phyloP scores from a whole-genome alignment of 2,329 filamentous ascomycete genomes.

The Sclerotinia spermophila region DNA sequence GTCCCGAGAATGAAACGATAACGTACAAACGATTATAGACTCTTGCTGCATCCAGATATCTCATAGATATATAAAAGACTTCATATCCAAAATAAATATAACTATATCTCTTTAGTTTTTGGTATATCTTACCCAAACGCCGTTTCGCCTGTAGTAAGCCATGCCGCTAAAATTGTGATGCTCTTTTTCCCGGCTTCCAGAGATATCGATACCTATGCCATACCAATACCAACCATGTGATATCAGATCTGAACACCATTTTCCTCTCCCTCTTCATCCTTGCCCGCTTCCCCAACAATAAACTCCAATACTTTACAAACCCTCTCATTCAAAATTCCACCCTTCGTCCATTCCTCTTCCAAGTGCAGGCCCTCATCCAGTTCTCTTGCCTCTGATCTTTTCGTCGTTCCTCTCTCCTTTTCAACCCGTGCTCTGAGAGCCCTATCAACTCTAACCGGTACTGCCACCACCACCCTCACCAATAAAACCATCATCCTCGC shows the following conservation, averaged over 20 bases:
- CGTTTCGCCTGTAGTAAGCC: not conserved
- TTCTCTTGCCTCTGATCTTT: slow-evolving; percentile 38
- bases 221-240: not conserved
- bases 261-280: slow-evolving; percentile 38
- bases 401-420: slow-evolving; percentile 39
- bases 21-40: not conserved
- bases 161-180: not conserved
- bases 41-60: not conserved
- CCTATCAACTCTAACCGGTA: slow-evolving; percentile 42
- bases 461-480: slow-evolving; percentile 40
- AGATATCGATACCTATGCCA: not conserved
- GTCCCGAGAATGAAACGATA: not conserved
- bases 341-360: slow-evolving; percentile 32
- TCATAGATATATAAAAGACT: not conserved
- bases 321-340: slow-evolving; percentile 40
- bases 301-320: slow-evolving; percentile 41
- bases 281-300: slow-evolving; percentile 41
- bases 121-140: slow-evolving; percentile 4
- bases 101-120: not conserved
- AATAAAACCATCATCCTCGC: slow-evolving; percentile 40
- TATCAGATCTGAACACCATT: slow-evolving; percentile 24
- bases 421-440: slow-evolving; percentile 39
- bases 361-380: slow-evolving; percentile 20
- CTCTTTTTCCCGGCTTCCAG: not conserved
- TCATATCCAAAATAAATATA: not conserved